A percentile compares a stretch with the other conserved stretches of the same genome.
These are phyloP conservation scores for Dictyostelium discoideum DNA, from an alignment of 78 protist species.

Conservation along the genomic window dicty_2.7 NC_007090.3:1359001-1359500, in stretches of 20 bases:
- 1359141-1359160: background rate
- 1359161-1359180: background rate
- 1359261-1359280: slow-evolving; percentile 50
- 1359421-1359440: slow-evolving; percentile 44
- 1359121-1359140: background rate
- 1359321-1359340: background rate
- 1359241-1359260: slow-evolving; percentile 73
- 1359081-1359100: background rate
- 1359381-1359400: slow-evolving; percentile 31
- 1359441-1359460: slow-evolving; percentile 58
- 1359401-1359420: slow-evolving; percentile 60
- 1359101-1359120: background rate
- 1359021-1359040: background rate
- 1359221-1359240: slow-evolving; percentile 36
- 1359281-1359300: slow-evolving; percentile 58
- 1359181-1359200: background rate
- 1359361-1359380: slow-evolving; percentile 25
- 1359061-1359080: background rate
- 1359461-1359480: slow-evolving; percentile 29
- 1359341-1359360: slow-evolving; percentile 16
- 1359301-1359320: slow-evolving; percentile 49
- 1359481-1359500: background rate
- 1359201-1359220: background rate
- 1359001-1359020: background rate
- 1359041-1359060: background rate